Conservation (phyloP, 257 asterid species). For the Solanum lycopersicoides region DNA sequence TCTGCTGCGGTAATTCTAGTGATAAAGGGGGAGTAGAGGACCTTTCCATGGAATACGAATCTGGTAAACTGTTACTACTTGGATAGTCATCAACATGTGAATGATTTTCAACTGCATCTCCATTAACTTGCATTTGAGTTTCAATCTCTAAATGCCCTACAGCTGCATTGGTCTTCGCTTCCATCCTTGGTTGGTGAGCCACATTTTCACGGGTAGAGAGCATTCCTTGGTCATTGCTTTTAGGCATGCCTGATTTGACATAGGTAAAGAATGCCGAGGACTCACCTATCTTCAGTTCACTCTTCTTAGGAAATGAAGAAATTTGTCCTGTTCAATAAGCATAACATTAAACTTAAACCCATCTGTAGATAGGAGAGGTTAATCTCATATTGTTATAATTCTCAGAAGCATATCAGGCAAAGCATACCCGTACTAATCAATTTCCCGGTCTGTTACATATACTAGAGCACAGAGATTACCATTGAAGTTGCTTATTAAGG, state of each 20-base stretch:
- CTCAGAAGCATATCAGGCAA: not conserved
- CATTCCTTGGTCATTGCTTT: conserved; percentile 24
- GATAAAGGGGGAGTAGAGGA: conserved; percentile 51
- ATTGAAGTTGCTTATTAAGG: not conserved
- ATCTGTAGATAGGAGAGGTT: not conserved
- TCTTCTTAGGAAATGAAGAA: conserved; percentile 50
- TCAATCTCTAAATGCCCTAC: conserved; percentile 20
- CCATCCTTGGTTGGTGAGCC: conserved; percentile 12
- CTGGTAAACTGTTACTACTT: conserved; percentile 30
- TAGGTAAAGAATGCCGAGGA: conserved; percentile 95
- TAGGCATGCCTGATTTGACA: conserved; percentile 57
- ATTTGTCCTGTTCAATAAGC: conserved; percentile 36
- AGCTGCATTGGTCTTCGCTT: conserved; percentile 12
- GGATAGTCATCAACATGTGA: conserved; percentile 34
- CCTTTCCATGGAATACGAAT: conserved; percentile 37
- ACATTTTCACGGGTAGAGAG: conserved; percentile 18
- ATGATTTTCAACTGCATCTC: conserved; percentile 17
- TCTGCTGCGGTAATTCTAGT: conserved; percentile 35
- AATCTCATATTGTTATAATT: not conserved
- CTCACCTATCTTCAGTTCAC: conserved; percentile 70
- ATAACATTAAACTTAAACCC: not conserved
- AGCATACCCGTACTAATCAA: not conserved
- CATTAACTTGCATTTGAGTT: conserved; percentile 17
- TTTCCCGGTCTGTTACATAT: not conserved
- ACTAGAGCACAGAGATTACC: not conserved